Evolutionary conservation across 352 stramenopile genomes (phyloP), one percentile per base, ranked within the genome.

Genomic region (Phytophthora pistaciae): DNA sequence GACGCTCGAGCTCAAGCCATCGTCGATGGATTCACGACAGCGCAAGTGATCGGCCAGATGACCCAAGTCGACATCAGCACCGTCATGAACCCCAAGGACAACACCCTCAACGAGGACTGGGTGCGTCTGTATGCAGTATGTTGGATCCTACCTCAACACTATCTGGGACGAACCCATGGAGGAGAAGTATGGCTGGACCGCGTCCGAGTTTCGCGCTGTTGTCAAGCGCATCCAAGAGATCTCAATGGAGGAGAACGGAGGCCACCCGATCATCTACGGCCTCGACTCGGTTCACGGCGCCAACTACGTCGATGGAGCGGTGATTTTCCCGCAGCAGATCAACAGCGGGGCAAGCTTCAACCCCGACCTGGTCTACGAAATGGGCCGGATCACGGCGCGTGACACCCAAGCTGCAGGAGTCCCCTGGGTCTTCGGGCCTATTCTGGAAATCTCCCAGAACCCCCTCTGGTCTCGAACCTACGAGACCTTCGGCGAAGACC

Each of bases 401-500:
- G 94, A 98, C 66, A 98, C 91, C 0, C 67, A 84, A 21, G 90
- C 88, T 8, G 92, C 85, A 0, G 94, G 91, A 1, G 91, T 98
- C 27, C 78, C 80, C 3, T 98, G 92, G 92, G 63, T 98, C 1
- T 98, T 98, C 72, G 82, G 79, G n/a, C 94, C 94, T 0, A 90
- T 98, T 16, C 77, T 91, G 0, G 87, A 93, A 25, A 75, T 98
- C 50, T 79, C 85, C 0, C 87, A 88, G 42, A 91, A 98, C 56
- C 87, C 91, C 2, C 71, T 93, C 31, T 98, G 94, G 93, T 72
- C 84, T 38, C 79, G 94, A 9, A 91, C 94, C 3, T 98, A 93
- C 66, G 95, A 98, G 76, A 98, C 93, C 14, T 98, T 98, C 78
- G 91, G 94, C 13, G 91, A 98, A 78, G 93, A 98, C 63, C 89